Evolutionary conservation across 768 basidiomycete species (phyloP).

Genomic region (Strobilomyces confusus): DNA sequence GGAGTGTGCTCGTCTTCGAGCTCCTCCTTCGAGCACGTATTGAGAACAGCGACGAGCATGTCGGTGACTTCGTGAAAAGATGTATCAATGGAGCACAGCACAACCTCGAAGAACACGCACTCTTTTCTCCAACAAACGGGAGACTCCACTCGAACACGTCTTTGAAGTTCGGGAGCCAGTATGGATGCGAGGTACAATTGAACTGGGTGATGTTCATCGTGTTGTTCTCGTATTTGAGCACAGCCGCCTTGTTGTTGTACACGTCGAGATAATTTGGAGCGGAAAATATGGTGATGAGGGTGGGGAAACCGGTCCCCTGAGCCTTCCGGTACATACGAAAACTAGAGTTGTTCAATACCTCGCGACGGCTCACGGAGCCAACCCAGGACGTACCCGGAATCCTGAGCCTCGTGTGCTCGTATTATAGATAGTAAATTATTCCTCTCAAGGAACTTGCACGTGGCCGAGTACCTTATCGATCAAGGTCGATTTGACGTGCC

Average conservation of each 20-base stretch:
- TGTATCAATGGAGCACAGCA: not conserved
- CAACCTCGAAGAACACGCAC: constrained; percentile 41
- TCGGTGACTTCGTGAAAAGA: constrained; percentile 69
- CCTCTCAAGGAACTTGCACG: constrained; percentile 89
- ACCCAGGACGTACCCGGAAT: constrained; percentile 66
- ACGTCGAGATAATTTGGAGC: constrained; percentile 97
- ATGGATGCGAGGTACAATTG: constrained; percentile 76
- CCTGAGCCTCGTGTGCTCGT: constrained; percentile 95
- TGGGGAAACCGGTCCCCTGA: constrained; percentile 88
- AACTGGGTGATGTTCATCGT: constrained; percentile 94
- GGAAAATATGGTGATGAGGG: constrained; percentile 96
- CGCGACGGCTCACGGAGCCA: not conserved
- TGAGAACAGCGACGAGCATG: constrained; percentile 95
- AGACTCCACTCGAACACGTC: constrained; percentile 98
- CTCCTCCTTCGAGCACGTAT: constrained; percentile 94
- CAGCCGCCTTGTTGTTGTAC: constrained; percentile 94
- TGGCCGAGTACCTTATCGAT: constrained; percentile 67
- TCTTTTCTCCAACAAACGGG: constrained; percentile 96
- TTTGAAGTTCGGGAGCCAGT: constrained; percentile 97
- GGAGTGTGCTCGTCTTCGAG: constrained; percentile 65
- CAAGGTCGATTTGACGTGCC: not conserved
- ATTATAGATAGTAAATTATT: constrained; percentile 91
- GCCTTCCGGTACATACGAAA: constrained; percentile 95
- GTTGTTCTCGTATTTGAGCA: constrained; percentile 95
- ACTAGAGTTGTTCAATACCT: constrained; percentile 32